Conservation (phyloP, 2,329 filamentous ascomycete species). For the Tolypocladium pustulatum region DNA sequence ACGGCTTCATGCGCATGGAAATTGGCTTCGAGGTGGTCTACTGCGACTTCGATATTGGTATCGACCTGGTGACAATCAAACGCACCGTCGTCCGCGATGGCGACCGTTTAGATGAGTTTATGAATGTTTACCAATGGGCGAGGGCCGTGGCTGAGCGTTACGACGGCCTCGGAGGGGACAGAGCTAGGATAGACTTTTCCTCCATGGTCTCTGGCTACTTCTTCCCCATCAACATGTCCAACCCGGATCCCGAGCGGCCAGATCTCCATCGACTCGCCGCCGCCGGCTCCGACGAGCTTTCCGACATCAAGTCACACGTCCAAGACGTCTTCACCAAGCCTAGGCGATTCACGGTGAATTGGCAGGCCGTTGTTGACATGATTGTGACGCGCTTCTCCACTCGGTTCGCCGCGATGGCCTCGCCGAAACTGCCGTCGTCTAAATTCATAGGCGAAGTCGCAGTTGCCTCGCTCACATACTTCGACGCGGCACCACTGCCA, state of each 20-base stretch:
- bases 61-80: constrained; percentile 21
- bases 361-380: constrained; percentile 58
- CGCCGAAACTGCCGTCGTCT: constrained; percentile 12
- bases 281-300: constrained; percentile 18
- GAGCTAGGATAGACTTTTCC: constrained; percentile 33
- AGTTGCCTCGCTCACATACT: constrained; percentile 4
- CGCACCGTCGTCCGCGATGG: neutral
- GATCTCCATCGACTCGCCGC: constrained; percentile 22
- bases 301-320: constrained; percentile 31
- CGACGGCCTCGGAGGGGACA: constrained; percentile 29
- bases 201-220: constrained; percentile 41
- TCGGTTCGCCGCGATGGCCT: constrained; percentile 34
- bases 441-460: constrained; percentile 20
- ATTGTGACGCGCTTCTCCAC: constrained; percentile 51
- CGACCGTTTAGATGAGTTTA: neutral
- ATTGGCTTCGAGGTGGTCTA: constrained; percentile 61
- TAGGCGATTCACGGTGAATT: constrained; percentile 33
- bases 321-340: constrained; percentile 26
- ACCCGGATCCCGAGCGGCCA: constrained; percentile 20
- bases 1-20: constrained; percentile 58
- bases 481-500: constrained; percentile 24
- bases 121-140: constrained; percentile 28
- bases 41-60: constrained; percentile 45
- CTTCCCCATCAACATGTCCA: constrained; percentile 39
- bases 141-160: constrained; percentile 33